phyloP scores from a whole-genome alignment of 305 asterid genomes.

The Fraxinus sp. region DNA sequence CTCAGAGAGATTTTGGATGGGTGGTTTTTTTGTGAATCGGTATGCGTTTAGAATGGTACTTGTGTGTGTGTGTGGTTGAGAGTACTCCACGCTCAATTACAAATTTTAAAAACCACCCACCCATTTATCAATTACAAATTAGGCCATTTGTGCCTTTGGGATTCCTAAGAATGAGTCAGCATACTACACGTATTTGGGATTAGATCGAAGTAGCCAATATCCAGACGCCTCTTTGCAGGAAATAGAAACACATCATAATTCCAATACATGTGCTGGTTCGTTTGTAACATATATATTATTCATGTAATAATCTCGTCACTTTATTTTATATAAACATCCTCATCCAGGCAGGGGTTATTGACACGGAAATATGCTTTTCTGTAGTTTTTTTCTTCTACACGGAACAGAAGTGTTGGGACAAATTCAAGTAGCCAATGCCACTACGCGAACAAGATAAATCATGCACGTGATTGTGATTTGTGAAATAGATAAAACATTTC shows the following conservation, averaged over 20 bases:
- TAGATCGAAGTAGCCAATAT: neutral
- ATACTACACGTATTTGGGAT: neutral
- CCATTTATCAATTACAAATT: neutral
- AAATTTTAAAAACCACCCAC: neutral
- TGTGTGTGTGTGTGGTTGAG: constrained; percentile 15
- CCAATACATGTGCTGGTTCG: neutral
- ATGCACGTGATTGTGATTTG: neutral
- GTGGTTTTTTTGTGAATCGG: constrained; percentile 14
- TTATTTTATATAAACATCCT: neutral
- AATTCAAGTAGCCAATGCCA: neutral
- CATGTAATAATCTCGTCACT: neutral
- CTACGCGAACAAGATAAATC: neutral
- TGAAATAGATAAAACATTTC: neutral
- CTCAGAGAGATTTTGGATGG: neutral
- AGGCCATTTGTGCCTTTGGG: neutral
- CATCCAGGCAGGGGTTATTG: neutral
- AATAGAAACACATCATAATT: neutral
- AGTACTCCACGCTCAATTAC: constrained; percentile 26
- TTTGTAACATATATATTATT: neutral
- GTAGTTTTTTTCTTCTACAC: neutral
- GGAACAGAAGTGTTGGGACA: neutral
- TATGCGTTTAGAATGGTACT: neutral
- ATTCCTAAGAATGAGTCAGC: neutral
- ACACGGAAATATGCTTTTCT: neutral
- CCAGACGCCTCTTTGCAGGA: neutral